A percentile compares a stretch with the other conserved stretches of the same genome.
These are phyloP conservation scores for Backusella westeae DNA, from an alignment of 192 early-diverging fungal species.

Conservation along the genomic window DNA sequence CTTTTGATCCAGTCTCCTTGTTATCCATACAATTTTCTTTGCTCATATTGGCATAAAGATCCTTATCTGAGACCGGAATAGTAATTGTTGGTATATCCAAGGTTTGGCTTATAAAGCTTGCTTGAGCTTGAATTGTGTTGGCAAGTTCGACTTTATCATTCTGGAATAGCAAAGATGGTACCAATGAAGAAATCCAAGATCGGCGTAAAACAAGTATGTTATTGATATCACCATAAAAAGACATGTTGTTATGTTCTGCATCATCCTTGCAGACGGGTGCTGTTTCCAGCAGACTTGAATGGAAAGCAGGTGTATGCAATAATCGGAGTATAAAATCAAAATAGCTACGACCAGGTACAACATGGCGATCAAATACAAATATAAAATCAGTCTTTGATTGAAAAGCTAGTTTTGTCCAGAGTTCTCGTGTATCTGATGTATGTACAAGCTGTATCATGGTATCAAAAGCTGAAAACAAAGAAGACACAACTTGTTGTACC, in stretches of 20 bases:
- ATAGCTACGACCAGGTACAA: slow-evolving; percentile 22
- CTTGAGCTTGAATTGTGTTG: background rate
- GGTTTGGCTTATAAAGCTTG: slow-evolving; percentile 14
- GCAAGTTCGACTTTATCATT: background rate
- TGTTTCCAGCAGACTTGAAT: slow-evolving; percentile 39
- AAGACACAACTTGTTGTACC: background rate
- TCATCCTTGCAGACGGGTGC: background rate
- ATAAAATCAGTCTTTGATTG: background rate
- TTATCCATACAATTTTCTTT: background rate
- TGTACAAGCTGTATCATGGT: background rate
- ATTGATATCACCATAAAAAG: slow-evolving; percentile 16
- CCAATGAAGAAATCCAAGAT: background rate
- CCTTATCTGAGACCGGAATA: slow-evolving; percentile 42
- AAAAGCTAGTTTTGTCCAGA: background rate
- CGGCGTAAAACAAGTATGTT: background rate
- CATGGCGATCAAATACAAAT: slow-evolving; percentile 4
- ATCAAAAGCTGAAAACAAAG: background rate
- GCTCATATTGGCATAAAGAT: background rate
- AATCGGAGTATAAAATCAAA: slow-evolving; percentile 40
- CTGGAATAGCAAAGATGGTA: background rate
- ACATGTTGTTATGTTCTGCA: background rate
- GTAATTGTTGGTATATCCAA: slow-evolving; percentile 44
- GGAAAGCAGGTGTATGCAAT: slow-evolving; percentile 40
- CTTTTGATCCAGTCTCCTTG: background rate
- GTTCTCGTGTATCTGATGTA: background rate